phyloP scores from a whole-genome alignment of 2,329 filamentous ascomycete genomes.

The Volutella citrinella region DNA sequence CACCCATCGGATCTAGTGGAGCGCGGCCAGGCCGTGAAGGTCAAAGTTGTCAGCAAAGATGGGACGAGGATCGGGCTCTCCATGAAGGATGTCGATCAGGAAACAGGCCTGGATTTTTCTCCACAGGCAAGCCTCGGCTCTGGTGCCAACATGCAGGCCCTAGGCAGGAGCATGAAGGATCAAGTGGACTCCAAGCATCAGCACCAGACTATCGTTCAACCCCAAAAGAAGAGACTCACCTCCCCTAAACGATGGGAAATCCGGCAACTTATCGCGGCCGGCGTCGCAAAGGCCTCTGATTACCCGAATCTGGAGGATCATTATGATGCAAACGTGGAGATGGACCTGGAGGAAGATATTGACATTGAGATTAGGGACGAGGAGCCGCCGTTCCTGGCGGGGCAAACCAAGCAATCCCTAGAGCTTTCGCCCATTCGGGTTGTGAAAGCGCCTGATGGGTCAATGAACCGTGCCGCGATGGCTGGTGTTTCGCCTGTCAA shows the following conservation, averaged over 20 bases:
- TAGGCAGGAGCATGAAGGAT: conserved; percentile 64
- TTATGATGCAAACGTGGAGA: conserved; percentile 81
- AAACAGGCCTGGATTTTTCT: conserved; percentile 77
- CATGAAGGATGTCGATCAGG: conserved; percentile 97
- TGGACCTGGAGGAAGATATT: conserved; percentile 93
- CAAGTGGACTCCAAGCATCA: conserved; percentile 39
- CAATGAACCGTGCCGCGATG: conserved; percentile 94
- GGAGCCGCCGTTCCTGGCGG: conserved; percentile 91
- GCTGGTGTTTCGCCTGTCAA: conserved; percentile 84
- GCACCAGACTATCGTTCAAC: no score
- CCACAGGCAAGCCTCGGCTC: conserved; percentile 78
- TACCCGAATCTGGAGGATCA: conserved; percentile 95
- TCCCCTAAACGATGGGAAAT: conserved; percentile 98
- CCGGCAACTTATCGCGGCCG: conserved; percentile 90
- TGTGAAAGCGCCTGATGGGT: conserved; percentile 97
- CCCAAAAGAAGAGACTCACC: conserved; percentile 86
- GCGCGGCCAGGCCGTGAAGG: conserved; percentile 79
- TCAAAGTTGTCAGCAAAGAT: conserved; percentile 88
- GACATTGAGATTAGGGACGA: conserved; percentile 97
- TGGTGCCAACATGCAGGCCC: conserved; percentile 82
- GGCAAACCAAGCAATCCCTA: conserved; percentile 93
- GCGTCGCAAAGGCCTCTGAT: conserved; percentile 86
- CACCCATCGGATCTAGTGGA: conserved; percentile 87
- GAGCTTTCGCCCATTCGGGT: conserved; percentile 94
- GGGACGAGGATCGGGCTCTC: conserved; percentile 79